Evolutionary conservation across 2,329 filamentous ascomycete genomes (phyloP).

Genomic region (Laburnicola sp.): DNA sequence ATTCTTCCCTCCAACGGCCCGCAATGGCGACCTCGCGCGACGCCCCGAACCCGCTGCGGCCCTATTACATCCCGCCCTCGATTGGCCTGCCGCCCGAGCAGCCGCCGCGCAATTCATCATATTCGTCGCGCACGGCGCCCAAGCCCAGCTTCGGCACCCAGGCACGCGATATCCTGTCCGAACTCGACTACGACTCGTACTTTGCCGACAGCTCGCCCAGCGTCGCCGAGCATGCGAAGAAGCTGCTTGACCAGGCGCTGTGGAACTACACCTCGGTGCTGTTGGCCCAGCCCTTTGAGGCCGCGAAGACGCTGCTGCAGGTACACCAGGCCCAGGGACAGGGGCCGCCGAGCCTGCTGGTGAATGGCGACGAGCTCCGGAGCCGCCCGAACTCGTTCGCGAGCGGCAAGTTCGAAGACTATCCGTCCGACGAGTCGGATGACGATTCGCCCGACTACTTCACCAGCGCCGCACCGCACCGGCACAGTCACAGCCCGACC

Average conservation of each 20-base stretch:
- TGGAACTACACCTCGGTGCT: conserved; percentile 91
- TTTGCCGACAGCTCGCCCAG: conserved; percentile 74
- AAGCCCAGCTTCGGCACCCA: conserved; percentile 60
- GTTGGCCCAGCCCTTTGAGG: conserved; percentile 94
- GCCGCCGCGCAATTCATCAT: conserved; percentile 38
- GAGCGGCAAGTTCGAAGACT: conserved; percentile 44
- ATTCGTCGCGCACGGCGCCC: conserved; percentile 41
- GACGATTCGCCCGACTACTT: conserved; percentile 77
- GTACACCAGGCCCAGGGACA: conserved; percentile 59
- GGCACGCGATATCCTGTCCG: conserved; percentile 82
- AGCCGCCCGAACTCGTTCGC: conserved; percentile 38
- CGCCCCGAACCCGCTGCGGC: conserved; percentile 65
- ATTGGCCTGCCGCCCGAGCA: conserved; percentile 61
- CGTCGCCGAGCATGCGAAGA: conserved; percentile 69
- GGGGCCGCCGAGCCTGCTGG: conserved; percentile 24
- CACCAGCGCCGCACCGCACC: conserved; percentile 66
- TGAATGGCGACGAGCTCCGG: conserved; percentile 26
- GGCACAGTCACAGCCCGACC: conserved; percentile 47
- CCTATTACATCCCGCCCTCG: conserved; percentile 72
- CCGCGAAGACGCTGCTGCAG: conserved; percentile 91
- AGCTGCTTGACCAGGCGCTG: conserved; percentile 78
- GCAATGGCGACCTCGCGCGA: conserved; percentile 51
- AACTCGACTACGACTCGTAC: conserved; percentile 91
- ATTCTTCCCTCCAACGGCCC: conserved; percentile 9
- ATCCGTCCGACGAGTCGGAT: conserved; percentile 69